phyloP scores from a whole-genome alignment of 371 early-diverging fungal species.

The Syncephalastrum sp. region DNA sequence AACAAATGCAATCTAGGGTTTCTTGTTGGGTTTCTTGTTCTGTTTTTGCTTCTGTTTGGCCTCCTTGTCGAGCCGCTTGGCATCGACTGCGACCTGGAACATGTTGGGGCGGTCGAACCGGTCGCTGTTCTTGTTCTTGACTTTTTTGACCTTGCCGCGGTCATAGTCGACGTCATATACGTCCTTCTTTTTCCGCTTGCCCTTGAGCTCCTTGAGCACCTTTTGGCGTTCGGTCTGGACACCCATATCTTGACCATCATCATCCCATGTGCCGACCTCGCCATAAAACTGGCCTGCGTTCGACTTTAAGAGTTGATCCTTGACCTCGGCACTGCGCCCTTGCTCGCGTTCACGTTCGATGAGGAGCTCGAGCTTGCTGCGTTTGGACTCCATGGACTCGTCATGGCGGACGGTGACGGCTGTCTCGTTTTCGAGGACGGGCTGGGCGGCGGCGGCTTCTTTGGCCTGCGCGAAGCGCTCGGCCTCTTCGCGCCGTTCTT shows the following conservation, averaged over 20 bases:
- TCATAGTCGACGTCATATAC: conserved; percentile 75
- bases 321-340: conserved; percentile 48
- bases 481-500: conserved; percentile 31
- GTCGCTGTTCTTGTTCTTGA: conserved; percentile 55
- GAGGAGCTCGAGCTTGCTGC: conserved; percentile 50
- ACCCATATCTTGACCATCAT: conserved; percentile 28
- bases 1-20: no score
- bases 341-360: conserved; percentile 45
- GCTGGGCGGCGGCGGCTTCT: conserved; percentile 38
- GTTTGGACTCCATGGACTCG: conserved; percentile 53
- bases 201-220: conserved; percentile 46
- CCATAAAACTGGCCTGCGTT: conserved; percentile 40
- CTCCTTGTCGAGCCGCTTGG: not conserved
- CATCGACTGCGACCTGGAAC: conserved; percentile 40
- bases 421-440: conserved; percentile 24
- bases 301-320: conserved; percentile 35
- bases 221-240: conserved; percentile 33
- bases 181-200: conserved; percentile 61
- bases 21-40: no score
- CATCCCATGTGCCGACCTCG: conserved; percentile 49
- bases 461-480: conserved; percentile 24
- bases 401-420: conserved; percentile 54
- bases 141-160: conserved; percentile 76
- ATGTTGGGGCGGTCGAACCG: conserved; percentile 41
- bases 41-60: no score